Evolutionary conservation across 306 rosid species (phyloP).

Genomic region (Alnus glutinosa): DNA sequence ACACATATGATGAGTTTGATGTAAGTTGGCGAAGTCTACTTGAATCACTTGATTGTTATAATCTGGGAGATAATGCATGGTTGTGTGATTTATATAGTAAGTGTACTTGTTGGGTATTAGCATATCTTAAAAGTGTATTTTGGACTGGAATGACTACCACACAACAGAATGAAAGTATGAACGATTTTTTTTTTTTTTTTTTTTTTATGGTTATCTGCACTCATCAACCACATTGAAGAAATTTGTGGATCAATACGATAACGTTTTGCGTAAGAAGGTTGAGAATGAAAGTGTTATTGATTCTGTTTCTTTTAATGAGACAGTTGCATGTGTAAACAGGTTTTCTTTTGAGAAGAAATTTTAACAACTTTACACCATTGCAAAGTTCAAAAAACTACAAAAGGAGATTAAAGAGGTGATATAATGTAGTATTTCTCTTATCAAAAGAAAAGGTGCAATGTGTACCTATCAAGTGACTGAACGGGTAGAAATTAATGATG

Average conservation of each 20-base stretch:
- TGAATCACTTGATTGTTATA: not conserved
- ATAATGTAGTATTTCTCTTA: not conserved
- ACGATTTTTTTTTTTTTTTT: slow-evolving; percentile 2
- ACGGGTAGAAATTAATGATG: no score
- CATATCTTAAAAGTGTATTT: slow-evolving; percentile 29
- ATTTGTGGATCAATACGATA: slow-evolving; percentile 17
- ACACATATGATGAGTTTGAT: slow-evolving; percentile 9
- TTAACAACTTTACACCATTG: slow-evolving; percentile 14
- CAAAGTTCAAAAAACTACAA: no score
- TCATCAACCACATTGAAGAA: not conserved
- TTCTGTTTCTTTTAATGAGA: slow-evolving; percentile 8
- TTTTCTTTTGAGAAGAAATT: slow-evolving; percentile 19
- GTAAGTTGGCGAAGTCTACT: slow-evolving; percentile 20
- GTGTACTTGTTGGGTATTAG: slow-evolving; percentile 18
- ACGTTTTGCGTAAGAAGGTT: slow-evolving; percentile 16
- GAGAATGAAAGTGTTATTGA: slow-evolving; percentile 19
- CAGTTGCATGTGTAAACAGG: not conserved
- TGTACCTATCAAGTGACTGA: no score
- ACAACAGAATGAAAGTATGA: slow-evolving; percentile 10
- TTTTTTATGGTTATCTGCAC: slow-evolving; percentile 12
- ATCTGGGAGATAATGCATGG: slow-evolving; percentile 14
- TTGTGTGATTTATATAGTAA: slow-evolving; percentile 15
- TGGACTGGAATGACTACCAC: slow-evolving; percentile 29
- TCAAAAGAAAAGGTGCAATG: not conserved
- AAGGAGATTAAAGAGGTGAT: no score